Conservation (phyloP, 164 flowering plant species). For the Chimonanthus salicifolius region DNA sequence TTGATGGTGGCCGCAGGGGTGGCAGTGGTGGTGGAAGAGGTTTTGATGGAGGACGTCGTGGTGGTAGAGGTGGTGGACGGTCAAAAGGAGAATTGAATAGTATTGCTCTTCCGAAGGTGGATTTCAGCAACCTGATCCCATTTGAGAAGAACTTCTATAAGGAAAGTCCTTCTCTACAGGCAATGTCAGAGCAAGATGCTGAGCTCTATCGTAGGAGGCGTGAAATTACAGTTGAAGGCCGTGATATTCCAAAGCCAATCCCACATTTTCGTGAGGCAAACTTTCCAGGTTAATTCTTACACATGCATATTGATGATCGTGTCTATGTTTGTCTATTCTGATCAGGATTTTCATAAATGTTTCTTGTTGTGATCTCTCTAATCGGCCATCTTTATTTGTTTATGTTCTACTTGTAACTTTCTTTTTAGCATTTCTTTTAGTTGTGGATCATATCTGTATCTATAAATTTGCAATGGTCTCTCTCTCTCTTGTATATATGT, state of each 20-base stretch:
- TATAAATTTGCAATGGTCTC: no score
- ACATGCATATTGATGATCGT: neutral
- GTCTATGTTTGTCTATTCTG: neutral
- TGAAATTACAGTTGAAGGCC: conserved; percentile 84
- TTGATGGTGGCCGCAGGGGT: conserved; percentile 2
- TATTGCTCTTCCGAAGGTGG: conserved; percentile 67
- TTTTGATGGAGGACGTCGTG: conserved; percentile 27
- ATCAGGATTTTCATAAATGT: neutral
- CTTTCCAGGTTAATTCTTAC: conserved; percentile 60
- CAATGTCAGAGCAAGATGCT: conserved; percentile 80
- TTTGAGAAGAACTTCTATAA: conserved; percentile 85
- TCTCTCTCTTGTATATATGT: no score
- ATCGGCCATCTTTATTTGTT: neutral
- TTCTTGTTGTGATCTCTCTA: neutral
- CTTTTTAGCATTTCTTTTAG: neutral
- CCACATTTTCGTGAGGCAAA: conserved; percentile 69
- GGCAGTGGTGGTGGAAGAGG: conserved; percentile 14
- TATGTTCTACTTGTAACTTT: neutral
- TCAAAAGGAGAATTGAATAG: conserved; percentile 53
- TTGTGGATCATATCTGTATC: neutral
- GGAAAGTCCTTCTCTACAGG: conserved; percentile 61
- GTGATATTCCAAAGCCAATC: conserved; percentile 81
- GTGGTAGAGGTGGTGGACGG: conserved; percentile 35
- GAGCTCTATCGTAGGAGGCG: conserved; percentile 47
- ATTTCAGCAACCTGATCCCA: conserved; percentile 68